These are phyloP conservation scores for Escovopsis sp. DNA, from an alignment of 2,329 filamentous ascomycete species.

Conservation along the genomic window DNA sequence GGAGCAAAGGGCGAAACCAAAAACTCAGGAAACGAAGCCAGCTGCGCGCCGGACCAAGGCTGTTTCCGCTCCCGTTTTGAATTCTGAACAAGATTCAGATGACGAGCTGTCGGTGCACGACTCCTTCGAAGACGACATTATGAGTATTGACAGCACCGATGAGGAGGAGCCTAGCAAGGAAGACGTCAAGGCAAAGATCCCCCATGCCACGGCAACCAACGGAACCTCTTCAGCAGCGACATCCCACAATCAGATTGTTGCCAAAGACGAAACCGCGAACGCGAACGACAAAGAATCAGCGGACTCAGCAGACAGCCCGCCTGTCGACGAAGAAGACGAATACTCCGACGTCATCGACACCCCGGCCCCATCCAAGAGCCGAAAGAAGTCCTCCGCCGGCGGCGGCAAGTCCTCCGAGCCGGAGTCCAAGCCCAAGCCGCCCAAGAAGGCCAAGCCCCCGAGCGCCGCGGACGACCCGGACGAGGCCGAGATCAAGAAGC, in stretches of 20 bases:
- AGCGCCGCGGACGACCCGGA: constrained; percentile 36
- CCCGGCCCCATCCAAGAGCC: constrained; percentile 40
- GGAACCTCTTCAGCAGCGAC: constrained; percentile 7
- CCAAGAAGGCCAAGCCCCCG: constrained; percentile 16
- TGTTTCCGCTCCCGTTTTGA: too few relatives aligned
- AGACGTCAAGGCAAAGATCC: constrained; percentile 3
- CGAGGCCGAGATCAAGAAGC: constrained; percentile 68
- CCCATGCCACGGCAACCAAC: not conserved
- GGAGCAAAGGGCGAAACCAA: not conserved
- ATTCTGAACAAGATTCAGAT: not conserved
- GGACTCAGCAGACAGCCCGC: constrained; percentile 10
- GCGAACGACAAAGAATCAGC: constrained; percentile 8
- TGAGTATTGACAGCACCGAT: constrained; percentile 2
- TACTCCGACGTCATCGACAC: constrained; percentile 55
- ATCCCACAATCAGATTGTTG: not conserved
- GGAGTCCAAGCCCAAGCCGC: constrained; percentile 11
- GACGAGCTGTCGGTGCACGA: not conserved
- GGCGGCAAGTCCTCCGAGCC: too few relatives aligned
- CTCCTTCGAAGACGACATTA: constrained; percentile 5
- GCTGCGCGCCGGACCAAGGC: not conserved
- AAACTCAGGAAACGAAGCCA: not conserved
- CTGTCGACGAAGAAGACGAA: constrained; percentile 21
- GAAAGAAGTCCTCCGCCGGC: constrained; percentile 27
- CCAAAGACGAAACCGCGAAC: constrained; percentile 1
- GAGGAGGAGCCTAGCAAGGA: not conserved